Evolutionary conservation across 2,329 filamentous ascomycete genomes (phyloP), one percentile per base, ranked within the genome.

Genomic region (Penicillium psychrosexuale): DNA sequence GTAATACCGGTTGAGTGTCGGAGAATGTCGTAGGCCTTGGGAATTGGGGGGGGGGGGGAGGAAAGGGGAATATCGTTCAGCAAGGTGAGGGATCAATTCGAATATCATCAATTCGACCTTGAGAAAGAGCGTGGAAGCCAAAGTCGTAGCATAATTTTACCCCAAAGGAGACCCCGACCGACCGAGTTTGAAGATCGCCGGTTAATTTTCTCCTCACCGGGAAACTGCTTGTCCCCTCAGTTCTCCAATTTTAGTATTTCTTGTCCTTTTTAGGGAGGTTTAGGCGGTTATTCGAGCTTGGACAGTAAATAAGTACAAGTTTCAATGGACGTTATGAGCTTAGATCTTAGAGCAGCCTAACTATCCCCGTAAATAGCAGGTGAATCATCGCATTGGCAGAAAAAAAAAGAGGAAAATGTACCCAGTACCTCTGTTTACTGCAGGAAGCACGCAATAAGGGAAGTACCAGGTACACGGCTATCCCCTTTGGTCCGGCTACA

Each of bases 191-290:
- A 37, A 11, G n/a, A 30, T 36, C 57, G 57, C 57, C 55, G 57
- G 58, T 58, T 60, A 57, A 59, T 61, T 63, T 22, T 61, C 60
- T 63, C 61, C 60, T 63, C 60, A 63, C 61, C 57, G 60, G 51
- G 33, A 47, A 51, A 43, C 31, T 43, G 33, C 47, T 45, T 24
- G 45, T 61, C 61, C 53, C 56, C 55, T 63, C 58, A 64, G 53
- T 51, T 63, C 62, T 59, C 61, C 62, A 64, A 62, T 59, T 59
- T 57, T 34, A 37, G 52, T 38, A 36, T 37, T 13, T 48, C 33
- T 53, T 48, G 0, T 1, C 3, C 13, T 42, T 36, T 40, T 51
- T 39, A 13, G 22, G 22, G 22, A 24, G 22, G 22, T 24, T 24
- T 53, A 40, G 9, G 27, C 34, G 15, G 34, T 19, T 48, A 30